Base-by-base conservation (phyloP, 1,284 basidiomycete species). In the Bjerkandera adusta region DNA sequence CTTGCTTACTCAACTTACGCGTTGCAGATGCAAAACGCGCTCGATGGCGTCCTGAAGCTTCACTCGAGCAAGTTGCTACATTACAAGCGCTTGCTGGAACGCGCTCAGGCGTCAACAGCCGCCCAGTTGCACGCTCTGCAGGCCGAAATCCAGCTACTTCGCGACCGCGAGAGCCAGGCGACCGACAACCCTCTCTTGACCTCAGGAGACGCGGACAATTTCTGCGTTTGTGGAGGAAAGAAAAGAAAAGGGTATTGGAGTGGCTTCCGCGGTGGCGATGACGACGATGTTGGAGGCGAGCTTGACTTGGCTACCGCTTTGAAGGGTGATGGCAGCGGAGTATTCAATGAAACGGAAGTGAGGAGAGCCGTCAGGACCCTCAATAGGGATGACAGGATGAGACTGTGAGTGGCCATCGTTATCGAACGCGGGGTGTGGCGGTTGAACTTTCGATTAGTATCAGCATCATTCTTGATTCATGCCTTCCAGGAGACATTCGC, bases 71-170 rank as follows among this genome's bases (percentile, higher is more conserved):
- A 83, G 55, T 72, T 88, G 18, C 72, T 80, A n/a, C 79, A 83
- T 50, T 84, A 86, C 65, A 87, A 83, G 57, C 76, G 87, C 2
- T 72, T 90, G 1, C 73, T 90, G 8, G 86, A 89, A 57, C 83
- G 84, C 36, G 76, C 85, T 1, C 87, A 90, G 56, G 80, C 83
- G 1, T 80, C 81, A 6, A 76, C 83, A 1, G 85, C 88, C 0
- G 82, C 86, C 1, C 87, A 90, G 57, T 70, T 89, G 2, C 87
- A 89, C 55, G 87, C 88, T 0, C 67, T 90, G 2, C 87, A 89
- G 62, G 86, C 85, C 2, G 85, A 90, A 58, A 68, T 88, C 4
- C 66, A 76, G 37, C 61, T 84, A 32, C 63, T 85, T 12, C 75
- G 80, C 11, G 69, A 72, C 15, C 56, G 58, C 15, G 64, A 68